These are phyloP conservation scores for Calonectria hawksworthii DNA, from an alignment of 2,329 filamentous ascomycete genomes.

Conservation along the genomic window DNA sequence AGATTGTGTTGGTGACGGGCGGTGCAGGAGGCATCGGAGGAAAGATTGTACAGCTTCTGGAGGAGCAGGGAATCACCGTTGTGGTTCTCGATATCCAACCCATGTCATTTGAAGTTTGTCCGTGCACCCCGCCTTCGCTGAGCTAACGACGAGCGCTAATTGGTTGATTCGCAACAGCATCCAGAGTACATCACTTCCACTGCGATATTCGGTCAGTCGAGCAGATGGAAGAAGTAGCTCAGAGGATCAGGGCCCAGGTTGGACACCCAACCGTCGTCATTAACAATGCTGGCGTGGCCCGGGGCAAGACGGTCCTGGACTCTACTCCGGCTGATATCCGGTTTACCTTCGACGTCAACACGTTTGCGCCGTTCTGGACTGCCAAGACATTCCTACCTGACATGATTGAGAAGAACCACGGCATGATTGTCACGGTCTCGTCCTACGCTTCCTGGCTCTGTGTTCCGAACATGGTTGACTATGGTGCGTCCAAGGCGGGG, in stretches of 20 bases:
- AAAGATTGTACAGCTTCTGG: constrained; percentile 74
- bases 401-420: constrained; percentile 76
- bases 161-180: constrained; percentile 41
- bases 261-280: constrained; percentile 79
- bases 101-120: constrained; percentile 66
- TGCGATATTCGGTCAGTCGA: constrained; percentile 76
- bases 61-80: constrained; percentile 74
- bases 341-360: constrained; percentile 80
- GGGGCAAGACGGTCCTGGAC: constrained; percentile 73
- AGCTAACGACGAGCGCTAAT: constrained; percentile 24
- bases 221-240: constrained; percentile 65
- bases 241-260: constrained; percentile 66
- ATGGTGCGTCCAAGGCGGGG: constrained; percentile 76
- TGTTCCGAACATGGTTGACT: constrained; percentile 76
- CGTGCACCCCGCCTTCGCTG: constrained; percentile 36
- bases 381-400: constrained; percentile 75
- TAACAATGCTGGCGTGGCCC: constrained; percentile 78
- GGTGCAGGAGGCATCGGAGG: constrained; percentile 82
- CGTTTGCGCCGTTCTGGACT: constrained; percentile 77
- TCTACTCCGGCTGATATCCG: constrained; percentile 70
- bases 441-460: constrained; percentile 73
- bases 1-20: constrained; percentile 82
- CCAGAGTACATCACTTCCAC: constrained; percentile 76
- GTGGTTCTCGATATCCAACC: constrained; percentile 79
- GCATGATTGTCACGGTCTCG: constrained; percentile 80